A percentile compares a stretch with the other conserved stretches of the same genome.
These are phyloP conservation scores for Ceriops decandra DNA, from an alignment of 345 rosid genomes.

Conservation along the genomic window DNA sequence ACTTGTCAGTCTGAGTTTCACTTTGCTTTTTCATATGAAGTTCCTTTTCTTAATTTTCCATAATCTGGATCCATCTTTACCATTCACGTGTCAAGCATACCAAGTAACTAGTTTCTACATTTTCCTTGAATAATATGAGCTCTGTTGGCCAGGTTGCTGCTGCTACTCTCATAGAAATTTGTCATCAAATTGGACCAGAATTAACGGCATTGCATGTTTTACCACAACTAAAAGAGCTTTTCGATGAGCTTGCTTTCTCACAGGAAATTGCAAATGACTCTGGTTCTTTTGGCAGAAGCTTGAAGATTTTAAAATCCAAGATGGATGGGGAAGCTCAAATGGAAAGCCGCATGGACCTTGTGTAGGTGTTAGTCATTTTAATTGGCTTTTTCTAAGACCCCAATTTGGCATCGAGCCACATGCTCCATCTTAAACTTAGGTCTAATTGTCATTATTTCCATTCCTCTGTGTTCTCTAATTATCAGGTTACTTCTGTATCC, in stretches of 20 bases:
- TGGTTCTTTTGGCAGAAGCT: constrained; percentile 46
- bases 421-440: background rate
- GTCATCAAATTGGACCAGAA: constrained; percentile 90
- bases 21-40: background rate
- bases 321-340: constrained; percentile 53
- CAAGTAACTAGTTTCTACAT: constrained; percentile 7
- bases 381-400: constrained; percentile 15
- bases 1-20: background rate
- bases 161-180: constrained; percentile 59
- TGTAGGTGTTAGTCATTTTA: constrained; percentile 54
- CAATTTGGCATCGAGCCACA: constrained; percentile 7
- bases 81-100: constrained; percentile 4
- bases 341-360: constrained; percentile 85
- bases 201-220: constrained; percentile 79
- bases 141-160: constrained; percentile 67
- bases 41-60: background rate
- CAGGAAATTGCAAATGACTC: constrained; percentile 46
- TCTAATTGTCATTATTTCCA: constrained; percentile 17
- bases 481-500: constrained; percentile 90
- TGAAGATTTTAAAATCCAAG: constrained; percentile 40
- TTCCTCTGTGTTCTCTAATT: constrained; percentile 9
- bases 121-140: background rate
- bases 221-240: constrained; percentile 85
- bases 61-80: background rate
- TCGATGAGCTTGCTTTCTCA: constrained; percentile 94